Evolutionary conservation across 306 rosid genomes (phyloP), one percentile per base, ranked within the genome.

Genomic region (Pachyrhizus erosus): DNA sequence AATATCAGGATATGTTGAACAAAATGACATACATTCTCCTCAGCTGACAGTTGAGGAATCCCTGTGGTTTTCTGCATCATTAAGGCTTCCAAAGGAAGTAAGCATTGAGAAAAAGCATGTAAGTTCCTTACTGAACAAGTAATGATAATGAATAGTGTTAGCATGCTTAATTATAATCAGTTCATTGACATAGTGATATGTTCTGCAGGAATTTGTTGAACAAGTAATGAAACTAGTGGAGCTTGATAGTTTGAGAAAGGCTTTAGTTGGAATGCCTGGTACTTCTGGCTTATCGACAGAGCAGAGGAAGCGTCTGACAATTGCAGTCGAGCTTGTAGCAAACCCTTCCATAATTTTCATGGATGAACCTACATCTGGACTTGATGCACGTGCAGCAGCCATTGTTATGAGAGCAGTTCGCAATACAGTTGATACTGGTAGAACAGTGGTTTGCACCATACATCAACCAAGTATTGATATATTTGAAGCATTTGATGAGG

Each of bases 301-400:
- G 80, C 98, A 91, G 82, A 90, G 97, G 70, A 94, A 94, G 61
- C 85, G 98, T 23, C 54, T 94, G 74, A 94, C 98, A 48, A 90
- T 91, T 34, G 93, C 98, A 26, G 98, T 91, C 61, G 98, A 91
- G 80, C 97, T 94, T 12, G 98, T 93, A 39, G 97, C 98, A 66
- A 93, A 93, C 86, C 98, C 94, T 77, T 91, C 94, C 21, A 93
- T 93, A 7, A 91, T 93, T 76, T 93, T 93, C 20, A 91, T 93
- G 98, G 98, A 91, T 83, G 98, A 93, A 83, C 98, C 97, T 61
- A 93, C 98, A 40, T 91, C 98, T 43, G 98, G 97, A 71, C 93
- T 93, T 40, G 98, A 93, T 83, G 94, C 97, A 10, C 87, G 98
- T 29, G 98, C 98, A 7, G 98, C 98, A 1, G 97, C 98, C 48